These are phyloP conservation scores for Phialophora verrucosa DNA, from an alignment of 2,329 filamentous ascomycete species.

Conservation along the genomic window DNA sequence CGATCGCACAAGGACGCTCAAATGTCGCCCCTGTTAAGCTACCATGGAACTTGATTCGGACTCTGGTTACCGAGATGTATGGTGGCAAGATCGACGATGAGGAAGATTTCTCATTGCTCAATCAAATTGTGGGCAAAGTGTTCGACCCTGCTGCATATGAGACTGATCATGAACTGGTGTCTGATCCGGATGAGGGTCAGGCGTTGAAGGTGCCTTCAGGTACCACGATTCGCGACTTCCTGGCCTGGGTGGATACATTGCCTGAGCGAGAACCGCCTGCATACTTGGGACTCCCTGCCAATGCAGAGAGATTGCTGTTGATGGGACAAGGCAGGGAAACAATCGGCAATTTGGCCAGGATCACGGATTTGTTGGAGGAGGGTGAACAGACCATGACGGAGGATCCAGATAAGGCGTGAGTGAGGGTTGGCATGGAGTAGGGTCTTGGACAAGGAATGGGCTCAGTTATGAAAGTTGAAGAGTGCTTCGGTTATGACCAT, in stretches of 20 bases:
- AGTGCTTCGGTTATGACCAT: slow-evolving; percentile 12
- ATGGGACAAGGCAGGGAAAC: slow-evolving; percentile 85
- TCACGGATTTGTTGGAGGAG: slow-evolving; percentile 88
- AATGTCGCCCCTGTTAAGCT: slow-evolving; percentile 94
- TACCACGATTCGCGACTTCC: slow-evolving; percentile 84
- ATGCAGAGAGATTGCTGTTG: slow-evolving; percentile 93
- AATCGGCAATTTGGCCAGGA: slow-evolving; percentile 80
- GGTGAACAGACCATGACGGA: slow-evolving; percentile 74
- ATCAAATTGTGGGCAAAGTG: slow-evolving; percentile 74
- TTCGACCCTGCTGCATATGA: slow-evolving; percentile 91
- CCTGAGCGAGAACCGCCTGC: slow-evolving; percentile 96
- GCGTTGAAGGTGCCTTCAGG: slow-evolving; percentile 76
- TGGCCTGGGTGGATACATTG: slow-evolving; percentile 85
- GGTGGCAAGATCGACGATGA: slow-evolving; percentile 97
- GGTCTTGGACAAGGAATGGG: neutral
- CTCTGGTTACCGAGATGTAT: slow-evolving; percentile 90
- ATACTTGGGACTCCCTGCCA: slow-evolving; percentile 89
- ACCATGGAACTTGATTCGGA: slow-evolving; percentile 94
- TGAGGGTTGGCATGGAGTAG: neutral
- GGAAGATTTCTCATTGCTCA: slow-evolving; percentile 76
- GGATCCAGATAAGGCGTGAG: slow-evolving; percentile 15
- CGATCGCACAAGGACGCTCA: slow-evolving; percentile 78
- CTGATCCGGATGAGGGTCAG: slow-evolving; percentile 61
- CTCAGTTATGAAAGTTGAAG: neutral
- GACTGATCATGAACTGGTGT: slow-evolving; percentile 86